A percentile compares a stretch with the other conserved stretches of the same genome.
These are phyloP conservation scores for Hericium alpestre DNA, from an alignment of 768 basidiomycete genomes.

Conservation along the genomic window DNA sequence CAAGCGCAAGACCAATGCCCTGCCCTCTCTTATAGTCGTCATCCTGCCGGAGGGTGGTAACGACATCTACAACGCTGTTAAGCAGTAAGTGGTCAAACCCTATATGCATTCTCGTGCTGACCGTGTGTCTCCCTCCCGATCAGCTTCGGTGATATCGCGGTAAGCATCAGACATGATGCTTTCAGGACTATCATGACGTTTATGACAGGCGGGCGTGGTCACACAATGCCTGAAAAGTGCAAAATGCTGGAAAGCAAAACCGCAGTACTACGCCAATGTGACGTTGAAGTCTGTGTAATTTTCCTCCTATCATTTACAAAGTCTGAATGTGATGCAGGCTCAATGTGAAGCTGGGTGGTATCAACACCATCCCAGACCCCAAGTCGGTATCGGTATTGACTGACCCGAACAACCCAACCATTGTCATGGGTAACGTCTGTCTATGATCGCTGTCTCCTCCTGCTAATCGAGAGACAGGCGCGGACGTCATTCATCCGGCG, in stretches of 20 bases:
- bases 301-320: background rate
- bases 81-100: slow-evolving; percentile 46
- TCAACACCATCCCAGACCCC: slow-evolving; percentile 69
- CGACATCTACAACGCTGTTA: slow-evolving; percentile 67
- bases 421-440: slow-evolving; percentile 54
- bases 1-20: slow-evolving; percentile 25
- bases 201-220: slow-evolving; percentile 51
- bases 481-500: slow-evolving; percentile 76
- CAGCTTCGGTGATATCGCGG: slow-evolving; percentile 64
- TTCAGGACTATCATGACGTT: background rate
- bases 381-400: slow-evolving; percentile 53
- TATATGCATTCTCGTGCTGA: slow-evolving; percentile 1
- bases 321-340: background rate
- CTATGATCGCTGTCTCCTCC: background rate
- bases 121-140: background rate
- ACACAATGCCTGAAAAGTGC: slow-evolving; percentile 67
- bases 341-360: slow-evolving; percentile 51
- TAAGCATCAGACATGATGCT: slow-evolving; percentile 16
- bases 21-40: slow-evolving; percentile 53
- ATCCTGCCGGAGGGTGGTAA: slow-evolving; percentile 66
- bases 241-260: slow-evolving; percentile 57
- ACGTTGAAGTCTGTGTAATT: slow-evolving; percentile 51
- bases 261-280: slow-evolving; percentile 76
- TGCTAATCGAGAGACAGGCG: slow-evolving; percentile 32
- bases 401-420: slow-evolving; percentile 63